Conservation (phyloP, 2,329 filamentous ascomycete genomes). For the Pseudonectria foliicola region DNA sequence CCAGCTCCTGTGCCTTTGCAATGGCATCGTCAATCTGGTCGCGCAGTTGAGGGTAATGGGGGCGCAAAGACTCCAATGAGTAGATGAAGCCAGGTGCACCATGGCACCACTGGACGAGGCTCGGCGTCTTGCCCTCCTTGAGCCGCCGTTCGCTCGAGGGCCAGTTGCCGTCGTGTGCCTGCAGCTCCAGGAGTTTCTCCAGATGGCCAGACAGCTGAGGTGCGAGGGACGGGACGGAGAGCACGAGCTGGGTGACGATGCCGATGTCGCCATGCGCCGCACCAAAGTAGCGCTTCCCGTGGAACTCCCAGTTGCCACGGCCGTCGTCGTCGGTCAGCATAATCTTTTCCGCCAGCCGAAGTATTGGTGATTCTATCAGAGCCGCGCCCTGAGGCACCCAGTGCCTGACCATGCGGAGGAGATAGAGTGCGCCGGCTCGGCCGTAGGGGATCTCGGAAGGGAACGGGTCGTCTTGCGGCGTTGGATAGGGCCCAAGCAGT, state of each 20-base stretch:
- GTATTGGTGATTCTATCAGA: slow-evolving; percentile 46
- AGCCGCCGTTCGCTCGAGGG: slow-evolving; percentile 42
- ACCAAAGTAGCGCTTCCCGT: slow-evolving; percentile 55
- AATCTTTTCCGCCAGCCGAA: slow-evolving; percentile 52
- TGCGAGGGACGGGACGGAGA: slow-evolving; percentile 49
- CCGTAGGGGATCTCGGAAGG: slow-evolving; percentile 60
- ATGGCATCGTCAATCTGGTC: slow-evolving; percentile 47
- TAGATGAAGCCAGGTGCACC: slow-evolving; percentile 57
- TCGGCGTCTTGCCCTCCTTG: slow-evolving; percentile 33
- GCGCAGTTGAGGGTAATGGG: slow-evolving; percentile 47
- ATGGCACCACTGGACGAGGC: slow-evolving; percentile 60
- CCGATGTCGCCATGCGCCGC: slow-evolving; percentile 62
- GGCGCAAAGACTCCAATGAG: slow-evolving; percentile 48
- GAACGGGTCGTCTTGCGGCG: slow-evolving; percentile 30
- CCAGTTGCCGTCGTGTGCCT: slow-evolving; percentile 58
- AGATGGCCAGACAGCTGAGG: slow-evolving; percentile 46
- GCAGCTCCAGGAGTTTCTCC: slow-evolving; percentile 48
- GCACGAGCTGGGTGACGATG: slow-evolving; percentile 62
- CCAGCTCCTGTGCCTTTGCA: slow-evolving; percentile 41
- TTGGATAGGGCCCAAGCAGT: slow-evolving; percentile 23
- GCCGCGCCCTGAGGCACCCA: slow-evolving; percentile 44
- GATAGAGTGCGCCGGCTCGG: slow-evolving; percentile 59
- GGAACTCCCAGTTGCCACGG: slow-evolving; percentile 52
- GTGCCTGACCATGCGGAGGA: slow-evolving; percentile 55
- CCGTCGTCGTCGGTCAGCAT: slow-evolving; percentile 40